These are phyloP conservation scores for Turnera subulata DNA, from an alignment of 345 rosid species.

Conservation along the genomic window DNA sequence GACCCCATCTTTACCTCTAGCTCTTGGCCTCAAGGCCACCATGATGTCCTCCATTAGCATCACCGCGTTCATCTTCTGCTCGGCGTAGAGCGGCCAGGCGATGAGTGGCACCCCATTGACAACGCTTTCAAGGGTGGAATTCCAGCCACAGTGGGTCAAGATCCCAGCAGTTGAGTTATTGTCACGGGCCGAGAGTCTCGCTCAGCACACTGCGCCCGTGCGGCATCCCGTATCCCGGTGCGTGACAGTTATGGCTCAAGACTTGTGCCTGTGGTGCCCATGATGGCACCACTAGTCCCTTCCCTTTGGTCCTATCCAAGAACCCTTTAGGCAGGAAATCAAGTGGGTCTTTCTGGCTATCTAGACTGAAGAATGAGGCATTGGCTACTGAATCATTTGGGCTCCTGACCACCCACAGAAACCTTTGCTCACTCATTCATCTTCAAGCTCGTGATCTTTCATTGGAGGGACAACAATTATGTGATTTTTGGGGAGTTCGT, in stretches of 20 bases:
- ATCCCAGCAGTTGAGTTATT: slow-evolving; percentile 87
- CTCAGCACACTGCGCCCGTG: no score
- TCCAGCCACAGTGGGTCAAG: slow-evolving; percentile 88
- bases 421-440: slow-evolving; percentile 73
- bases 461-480: no score
- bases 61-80: slow-evolving; percentile 79
- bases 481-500: no score
- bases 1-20: no score
- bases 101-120: slow-evolving; percentile 74
- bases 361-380: slow-evolving; percentile 44
- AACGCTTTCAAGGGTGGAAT: slow-evolving; percentile 69
- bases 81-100: slow-evolving; percentile 88
- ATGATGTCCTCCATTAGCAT: slow-evolving; percentile 42
- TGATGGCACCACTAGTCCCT: slow-evolving; percentile 56
- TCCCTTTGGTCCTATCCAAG: slow-evolving; percentile 49
- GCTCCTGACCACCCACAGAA: slow-evolving; percentile 72
- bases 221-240: no score
- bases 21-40: slow-evolving; percentile 44
- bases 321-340: slow-evolving; percentile 66
- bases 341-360: slow-evolving; percentile 43
- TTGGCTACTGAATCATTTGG: slow-evolving; percentile 49
- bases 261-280: slow-evolving; percentile 93
- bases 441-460: no score
- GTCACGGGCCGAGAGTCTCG: no score
- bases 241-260: slow-evolving; percentile 61